Evolutionary conservation across 2,329 filamentous ascomycete species (phyloP).

Genomic region (Xylaria sp.): DNA sequence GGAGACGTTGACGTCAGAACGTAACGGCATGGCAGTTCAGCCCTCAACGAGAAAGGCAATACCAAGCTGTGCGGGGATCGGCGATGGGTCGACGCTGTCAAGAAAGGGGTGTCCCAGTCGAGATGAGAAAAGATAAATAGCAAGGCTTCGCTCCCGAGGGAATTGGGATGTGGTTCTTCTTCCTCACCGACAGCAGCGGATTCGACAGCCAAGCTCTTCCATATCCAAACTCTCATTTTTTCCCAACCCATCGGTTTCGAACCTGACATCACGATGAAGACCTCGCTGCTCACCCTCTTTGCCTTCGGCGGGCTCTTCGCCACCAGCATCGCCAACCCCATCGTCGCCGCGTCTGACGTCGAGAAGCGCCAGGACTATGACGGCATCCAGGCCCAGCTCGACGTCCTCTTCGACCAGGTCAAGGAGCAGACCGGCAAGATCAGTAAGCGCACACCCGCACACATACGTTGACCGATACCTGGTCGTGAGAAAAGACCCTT

Average conservation of each 20-base stretch:
- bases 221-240: too few relatives aligned
- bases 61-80: neutral
- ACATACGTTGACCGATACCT: too few relatives aligned
- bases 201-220: constrained; percentile 8
- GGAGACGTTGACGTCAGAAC: neutral
- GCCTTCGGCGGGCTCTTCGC: constrained; percentile 32
- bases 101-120: neutral
- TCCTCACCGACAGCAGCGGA: constrained; percentile 14
- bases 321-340: constrained; percentile 29
- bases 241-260: constrained; percentile 3
- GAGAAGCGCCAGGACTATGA: constrained; percentile 32
- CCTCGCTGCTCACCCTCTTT: constrained; percentile 28
- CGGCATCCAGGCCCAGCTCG: constrained; percentile 25
- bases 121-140: constrained; percentile 22
- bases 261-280: constrained; percentile 30
- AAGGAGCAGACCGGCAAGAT: constrained; percentile 31
- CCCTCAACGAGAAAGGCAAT: constrained; percentile 14
- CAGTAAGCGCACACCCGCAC: constrained; percentile 20
- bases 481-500: neutral
- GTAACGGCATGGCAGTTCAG: neutral
- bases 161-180: constrained; percentile 1
- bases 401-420: constrained; percentile 26
- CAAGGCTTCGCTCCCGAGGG: neutral
- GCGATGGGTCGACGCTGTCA: neutral
- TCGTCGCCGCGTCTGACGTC: constrained; percentile 17